Base-by-base conservation (phyloP, 192 early-diverging fungal species). In the Spizellomyces sp. region DNA sequence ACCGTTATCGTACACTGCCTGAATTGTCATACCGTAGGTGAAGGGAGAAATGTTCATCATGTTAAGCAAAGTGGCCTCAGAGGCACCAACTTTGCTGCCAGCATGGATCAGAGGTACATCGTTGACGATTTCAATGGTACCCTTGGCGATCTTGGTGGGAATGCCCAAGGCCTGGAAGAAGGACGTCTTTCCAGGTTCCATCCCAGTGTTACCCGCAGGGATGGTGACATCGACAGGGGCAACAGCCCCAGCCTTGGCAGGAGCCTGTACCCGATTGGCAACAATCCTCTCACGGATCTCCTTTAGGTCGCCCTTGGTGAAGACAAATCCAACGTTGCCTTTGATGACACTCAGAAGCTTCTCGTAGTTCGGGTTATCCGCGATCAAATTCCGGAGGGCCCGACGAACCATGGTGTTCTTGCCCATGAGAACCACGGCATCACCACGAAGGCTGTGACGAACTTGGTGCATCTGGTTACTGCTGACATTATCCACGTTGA, bases 151-250 rank as follows among this genome's bases (percentile, higher is more conserved):
- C 95, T 99, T 99, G 92, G 98, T 99, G 64, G 98, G 96, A 83
- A 99, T 92, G 86, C 95, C 92, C 73, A 99, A 88, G 79, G 98
- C 96, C 88, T 99, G 98, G 94, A 99, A 99, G 94, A 99, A 99
- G 67, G 96, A 96, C 75, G 96, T 98, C 92, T 97, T 94, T 73
- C 96, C 95, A 82, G 98, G 98, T 83, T 98, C 96, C 94, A 98
- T 96, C 86, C 98, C 98, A 75, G 98, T 99, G 94, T 99, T 99
- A 84, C 91, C 91, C 74, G 91, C 94, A 62, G 95, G 95, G 77
- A 97, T 89, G 79, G 83, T 80, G 75, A 97, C 98, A 84, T 95
- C 91, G 79, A 92, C 87, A 73, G 95, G 98, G 77, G 98, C 96
- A 60, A 96, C 46, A 65, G 95, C 94, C 82, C 94, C 94, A 59